A percentile compares a stretch with the other conserved stretches of the same genome.
Evolutionary conservation across 352 stramenopile species (phyloP).

Genomic region (Pythium myriotylum): DNA sequence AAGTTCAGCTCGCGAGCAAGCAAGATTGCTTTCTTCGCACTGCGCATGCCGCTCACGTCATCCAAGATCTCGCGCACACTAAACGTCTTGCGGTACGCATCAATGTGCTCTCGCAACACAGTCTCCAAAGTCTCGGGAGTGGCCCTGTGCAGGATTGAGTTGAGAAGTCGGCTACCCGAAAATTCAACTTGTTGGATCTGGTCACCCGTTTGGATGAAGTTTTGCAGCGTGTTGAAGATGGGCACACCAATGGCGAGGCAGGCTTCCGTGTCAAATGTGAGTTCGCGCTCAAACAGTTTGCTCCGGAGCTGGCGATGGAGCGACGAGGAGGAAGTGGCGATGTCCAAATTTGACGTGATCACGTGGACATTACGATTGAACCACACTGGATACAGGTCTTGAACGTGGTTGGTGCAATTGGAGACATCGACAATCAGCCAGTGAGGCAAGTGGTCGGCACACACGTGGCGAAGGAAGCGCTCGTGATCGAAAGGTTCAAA

Average conservation of each 20-base stretch:
- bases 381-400: slow-evolving; percentile 89
- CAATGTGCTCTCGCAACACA: slow-evolving; percentile 78
- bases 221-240: slow-evolving; percentile 92
- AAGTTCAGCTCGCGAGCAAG: slow-evolving; percentile 94
- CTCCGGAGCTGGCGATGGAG: slow-evolving; percentile 78
- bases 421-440: slow-evolving; percentile 95
- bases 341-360: slow-evolving; percentile 93
- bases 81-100: slow-evolving; percentile 46
- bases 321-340: slow-evolving; percentile 68
- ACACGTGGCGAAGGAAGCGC: slow-evolving; percentile 76
- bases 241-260: slow-evolving; percentile 87
- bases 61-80: slow-evolving; percentile 87
- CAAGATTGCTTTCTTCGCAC: slow-evolving; percentile 90
- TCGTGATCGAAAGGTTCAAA: slow-evolving; percentile 62
- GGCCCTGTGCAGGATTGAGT: slow-evolving; percentile 73
- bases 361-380: slow-evolving; percentile 90
- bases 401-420: slow-evolving; percentile 81
- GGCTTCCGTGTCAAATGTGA: slow-evolving; percentile 87
- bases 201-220: slow-evolving; percentile 93
- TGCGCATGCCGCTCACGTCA: slow-evolving; percentile 90
- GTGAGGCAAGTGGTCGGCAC: slow-evolving; percentile 89
- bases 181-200: slow-evolving; percentile 89
- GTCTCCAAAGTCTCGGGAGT: slow-evolving; percentile 36
- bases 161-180: slow-evolving; percentile 88
- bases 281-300: slow-evolving; percentile 79